Evolutionary conservation across 2,329 filamentous ascomycete genomes (phyloP).

Genomic region (Curvularia lunata): DNA sequence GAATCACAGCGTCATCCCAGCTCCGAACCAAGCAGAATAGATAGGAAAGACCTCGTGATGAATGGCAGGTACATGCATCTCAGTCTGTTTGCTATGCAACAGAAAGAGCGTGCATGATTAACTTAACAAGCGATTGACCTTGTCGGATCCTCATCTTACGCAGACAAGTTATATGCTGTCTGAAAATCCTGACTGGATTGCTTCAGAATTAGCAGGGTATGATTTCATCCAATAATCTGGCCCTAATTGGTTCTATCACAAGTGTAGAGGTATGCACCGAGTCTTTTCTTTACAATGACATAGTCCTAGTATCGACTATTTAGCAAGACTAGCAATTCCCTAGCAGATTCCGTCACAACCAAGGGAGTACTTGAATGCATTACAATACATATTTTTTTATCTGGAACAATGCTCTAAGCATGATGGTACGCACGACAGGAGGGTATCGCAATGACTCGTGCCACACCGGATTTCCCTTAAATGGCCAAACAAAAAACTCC

Average conservation of each 20-base stretch:
- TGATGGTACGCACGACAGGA: conserved; percentile 14
- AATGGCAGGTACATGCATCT: not conserved
- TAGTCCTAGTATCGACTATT: too few relatives aligned
- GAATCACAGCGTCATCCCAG: not conserved
- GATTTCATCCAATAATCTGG: too few relatives aligned
- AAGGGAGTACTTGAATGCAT: not conserved
- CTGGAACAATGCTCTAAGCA: not conserved
- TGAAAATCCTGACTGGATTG: too few relatives aligned
- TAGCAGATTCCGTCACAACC: not conserved
- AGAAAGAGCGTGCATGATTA: not conserved
- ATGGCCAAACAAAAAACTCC: conserved; percentile 40
- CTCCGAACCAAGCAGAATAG: too few relatives aligned
- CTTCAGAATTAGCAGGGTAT: too few relatives aligned
- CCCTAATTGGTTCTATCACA: too few relatives aligned
- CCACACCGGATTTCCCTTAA: conserved; percentile 19
- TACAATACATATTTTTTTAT: not conserved
- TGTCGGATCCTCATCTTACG: too few relatives aligned
- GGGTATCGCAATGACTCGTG: conserved; percentile 43
- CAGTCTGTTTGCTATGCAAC: not conserved
- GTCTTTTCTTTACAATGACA: too few relatives aligned
- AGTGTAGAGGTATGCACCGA: too few relatives aligned
- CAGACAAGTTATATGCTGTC: too few relatives aligned
- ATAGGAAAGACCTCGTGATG: not conserved
- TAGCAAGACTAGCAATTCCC: too few relatives aligned
- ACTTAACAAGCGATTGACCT: too few relatives aligned